Conservation (phyloP, 345 rosid genomes). For the Brassica incana region DNA sequence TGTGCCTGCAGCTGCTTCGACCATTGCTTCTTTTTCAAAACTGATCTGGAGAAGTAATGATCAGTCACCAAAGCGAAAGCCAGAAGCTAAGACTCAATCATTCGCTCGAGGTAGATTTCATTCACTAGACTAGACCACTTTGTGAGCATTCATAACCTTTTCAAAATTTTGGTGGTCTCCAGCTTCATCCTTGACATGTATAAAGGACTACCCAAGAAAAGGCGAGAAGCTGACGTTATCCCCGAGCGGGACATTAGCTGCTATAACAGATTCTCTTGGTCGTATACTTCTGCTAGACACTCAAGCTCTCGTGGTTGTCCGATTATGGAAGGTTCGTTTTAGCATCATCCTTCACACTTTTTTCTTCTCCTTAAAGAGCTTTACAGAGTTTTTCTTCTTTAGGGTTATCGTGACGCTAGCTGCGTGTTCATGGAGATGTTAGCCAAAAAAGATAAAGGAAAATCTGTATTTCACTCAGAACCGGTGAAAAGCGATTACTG, state of each 20-base stretch:
- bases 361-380: background rate
- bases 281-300: conserved; percentile 93
- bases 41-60: conserved; percentile 85
- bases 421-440: conserved; percentile 95
- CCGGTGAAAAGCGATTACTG: conserved; percentile 81
- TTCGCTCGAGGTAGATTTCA: conserved; percentile 76
- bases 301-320: conserved; percentile 92
- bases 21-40: conserved; percentile 87
- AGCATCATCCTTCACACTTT: background rate
- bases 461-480: conserved; percentile 50
- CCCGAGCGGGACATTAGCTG: conserved; percentile 97
- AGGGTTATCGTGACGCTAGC: conserved; percentile 97
- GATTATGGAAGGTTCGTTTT: conserved; percentile 84
- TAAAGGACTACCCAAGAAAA: conserved; percentile 93
- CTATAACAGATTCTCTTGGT: conserved; percentile 96
- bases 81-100: conserved; percentile 75
- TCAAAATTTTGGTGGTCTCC: conserved; percentile 40
- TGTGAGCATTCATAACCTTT: conserved; percentile 6
- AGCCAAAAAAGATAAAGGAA: conserved; percentile 53
- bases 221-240: conserved; percentile 87
- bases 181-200: conserved; percentile 95
- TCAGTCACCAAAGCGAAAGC: conserved; percentile 48
- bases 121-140: background rate
- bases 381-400: conserved; percentile 7
- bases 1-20: conserved; percentile 88